These are phyloP conservation scores for Candida montana DNA, from an alignment of 805 yeast species.

Conservation along the genomic window DNA sequence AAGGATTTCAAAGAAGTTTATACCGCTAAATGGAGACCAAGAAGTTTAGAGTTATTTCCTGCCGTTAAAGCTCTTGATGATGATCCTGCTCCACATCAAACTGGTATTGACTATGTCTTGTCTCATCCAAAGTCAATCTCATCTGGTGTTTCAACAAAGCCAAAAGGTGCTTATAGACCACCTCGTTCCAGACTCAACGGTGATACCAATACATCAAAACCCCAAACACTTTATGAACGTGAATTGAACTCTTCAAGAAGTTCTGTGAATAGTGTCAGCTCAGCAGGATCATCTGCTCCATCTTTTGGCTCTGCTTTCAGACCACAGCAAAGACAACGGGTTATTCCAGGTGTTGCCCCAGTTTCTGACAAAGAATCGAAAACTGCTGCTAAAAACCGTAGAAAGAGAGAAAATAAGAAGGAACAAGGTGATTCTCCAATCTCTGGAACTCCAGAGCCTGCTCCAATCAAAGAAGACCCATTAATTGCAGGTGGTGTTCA, in stretches of 20 bases:
- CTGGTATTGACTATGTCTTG: conserved; percentile 53
- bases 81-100: conserved; percentile 64
- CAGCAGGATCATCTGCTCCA: conserved; percentile 8
- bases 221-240: conserved; percentile 52
- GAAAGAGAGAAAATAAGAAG: conserved; percentile 64
- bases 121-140: conserved; percentile 32
- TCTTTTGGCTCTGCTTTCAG: conserved; percentile 18
- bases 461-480: conserved; percentile 25
- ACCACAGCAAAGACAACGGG: conserved; percentile 33
- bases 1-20: conserved; percentile 79
- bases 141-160: conserved; percentile 40
- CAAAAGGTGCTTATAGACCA: conserved; percentile 91
- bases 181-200: conserved; percentile 75
- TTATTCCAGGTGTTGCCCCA: conserved; percentile 56
- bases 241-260: conserved; percentile 34
- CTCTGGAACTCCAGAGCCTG: conserved; percentile 1
- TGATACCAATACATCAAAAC: conserved; percentile 26
- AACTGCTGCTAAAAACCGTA: conserved; percentile 66
- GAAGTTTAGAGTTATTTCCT: conserved; percentile 28
- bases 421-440: conserved; percentile 13
- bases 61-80: conserved; percentile 35
- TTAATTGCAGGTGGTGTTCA: conserved; percentile 55
- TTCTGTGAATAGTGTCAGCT: conserved; percentile 6
- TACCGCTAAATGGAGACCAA: conserved; percentile 80
- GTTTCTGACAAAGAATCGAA: conserved; percentile 46